phyloP scores from a whole-genome alignment of 345 rosid species.

The Camelina sativa region DNA sequence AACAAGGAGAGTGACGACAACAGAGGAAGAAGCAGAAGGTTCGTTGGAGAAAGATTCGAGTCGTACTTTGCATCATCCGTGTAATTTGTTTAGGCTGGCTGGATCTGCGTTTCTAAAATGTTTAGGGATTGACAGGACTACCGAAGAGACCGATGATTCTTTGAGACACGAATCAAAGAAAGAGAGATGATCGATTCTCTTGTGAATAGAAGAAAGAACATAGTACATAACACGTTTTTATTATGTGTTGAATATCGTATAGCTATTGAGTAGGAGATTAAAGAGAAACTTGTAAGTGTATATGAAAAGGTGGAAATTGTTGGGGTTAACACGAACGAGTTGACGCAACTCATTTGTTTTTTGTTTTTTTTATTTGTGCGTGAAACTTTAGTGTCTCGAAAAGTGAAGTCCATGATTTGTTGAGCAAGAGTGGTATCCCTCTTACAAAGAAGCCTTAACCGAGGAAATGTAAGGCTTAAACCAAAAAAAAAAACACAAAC shows the following conservation, averaged over 20 bases:
- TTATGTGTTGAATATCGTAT: neutral
- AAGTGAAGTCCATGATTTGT: conserved; percentile 86
- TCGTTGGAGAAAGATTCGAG: conserved; percentile 33
- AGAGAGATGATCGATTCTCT: conserved; percentile 33
- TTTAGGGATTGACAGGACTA: conserved; percentile 37
- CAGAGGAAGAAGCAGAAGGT: conserved; percentile 27
- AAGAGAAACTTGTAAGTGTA: conserved; percentile 31
- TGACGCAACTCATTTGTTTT: conserved; percentile 12
- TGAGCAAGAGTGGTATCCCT: conserved; percentile 81
- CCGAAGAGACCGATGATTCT: conserved; percentile 33
- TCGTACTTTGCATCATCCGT: conserved; percentile 30
- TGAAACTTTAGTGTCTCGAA: conserved; percentile 57
- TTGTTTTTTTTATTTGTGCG: neutral
- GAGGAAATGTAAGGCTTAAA: conserved; percentile 69
- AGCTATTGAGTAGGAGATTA: conserved; percentile 27
- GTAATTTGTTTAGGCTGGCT: conserved; percentile 44
- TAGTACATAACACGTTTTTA: conserved; percentile 30
- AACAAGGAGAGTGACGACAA: conserved; percentile 27
- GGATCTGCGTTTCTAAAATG: conserved; percentile 40
- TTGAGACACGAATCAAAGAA: conserved; percentile 40
- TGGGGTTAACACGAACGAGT: conserved; percentile 25
- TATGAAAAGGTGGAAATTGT: conserved; percentile 10
- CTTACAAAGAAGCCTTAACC: conserved; percentile 72
- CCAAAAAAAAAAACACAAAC: neutral
- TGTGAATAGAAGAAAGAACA: conserved; percentile 35